phyloP scores from a whole-genome alignment of 2,329 filamentous ascomycete species.

The Paecilomyces niveus region DNA sequence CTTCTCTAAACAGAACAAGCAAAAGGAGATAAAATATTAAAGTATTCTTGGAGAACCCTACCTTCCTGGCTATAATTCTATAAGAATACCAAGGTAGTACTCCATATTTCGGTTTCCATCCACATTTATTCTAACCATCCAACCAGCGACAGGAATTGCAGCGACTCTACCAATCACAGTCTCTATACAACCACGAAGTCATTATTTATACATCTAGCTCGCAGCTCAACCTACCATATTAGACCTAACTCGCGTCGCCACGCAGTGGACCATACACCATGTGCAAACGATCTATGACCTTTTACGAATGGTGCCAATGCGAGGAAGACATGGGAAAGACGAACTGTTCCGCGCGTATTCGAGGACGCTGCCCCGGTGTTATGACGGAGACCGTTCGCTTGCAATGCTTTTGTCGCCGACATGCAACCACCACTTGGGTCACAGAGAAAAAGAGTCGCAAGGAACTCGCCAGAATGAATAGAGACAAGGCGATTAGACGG shows the following conservation, averaged over 20 bases:
- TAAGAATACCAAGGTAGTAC: too few relatives aligned
- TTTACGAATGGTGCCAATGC: slow-evolving; percentile 33
- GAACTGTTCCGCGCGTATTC: slow-evolving; percentile 19
- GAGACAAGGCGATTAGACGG: background rate
- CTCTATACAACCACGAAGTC: too few relatives aligned
- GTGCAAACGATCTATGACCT: slow-evolving; percentile 31
- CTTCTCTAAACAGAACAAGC: background rate
- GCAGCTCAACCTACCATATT: too few relatives aligned
- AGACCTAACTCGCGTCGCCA: too few relatives aligned
- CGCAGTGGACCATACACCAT: slow-evolving; percentile 12
- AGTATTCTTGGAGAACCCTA: too few relatives aligned
- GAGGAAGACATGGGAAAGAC: slow-evolving; percentile 27
- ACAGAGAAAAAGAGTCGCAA: slow-evolving; percentile 20
- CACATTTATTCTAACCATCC: too few relatives aligned
- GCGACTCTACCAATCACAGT: too few relatives aligned
- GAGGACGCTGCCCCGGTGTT: slow-evolving; percentile 22
- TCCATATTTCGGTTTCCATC: too few relatives aligned
- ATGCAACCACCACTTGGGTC: slow-evolving; percentile 25
- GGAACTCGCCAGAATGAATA: slow-evolving; percentile 7
- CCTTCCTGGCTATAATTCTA: too few relatives aligned
- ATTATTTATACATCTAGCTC: too few relatives aligned
- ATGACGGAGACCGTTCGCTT: slow-evolving; percentile 30
- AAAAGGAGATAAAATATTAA: too few relatives aligned
- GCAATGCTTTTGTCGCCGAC: slow-evolving; percentile 32
- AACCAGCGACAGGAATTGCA: too few relatives aligned